phyloP scores from a whole-genome alignment of 768 basidiomycete genomes.

The Rhodotorula taiwanensis region DNA sequence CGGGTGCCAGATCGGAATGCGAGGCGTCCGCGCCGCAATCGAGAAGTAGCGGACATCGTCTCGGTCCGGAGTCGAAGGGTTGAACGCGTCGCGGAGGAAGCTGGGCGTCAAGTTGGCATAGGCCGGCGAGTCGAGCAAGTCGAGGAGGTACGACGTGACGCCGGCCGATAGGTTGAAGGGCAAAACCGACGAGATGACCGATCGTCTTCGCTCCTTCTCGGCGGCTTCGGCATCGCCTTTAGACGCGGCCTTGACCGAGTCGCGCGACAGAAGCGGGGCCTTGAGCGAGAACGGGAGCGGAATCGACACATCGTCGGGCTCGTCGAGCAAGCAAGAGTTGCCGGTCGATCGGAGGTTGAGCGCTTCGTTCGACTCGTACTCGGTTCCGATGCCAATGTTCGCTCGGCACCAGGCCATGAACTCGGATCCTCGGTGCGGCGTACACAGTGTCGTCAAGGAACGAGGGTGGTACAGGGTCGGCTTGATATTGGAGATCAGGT shows the following conservation, averaged over 20 bases:
- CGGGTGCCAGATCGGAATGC: slow-evolving; percentile 68
- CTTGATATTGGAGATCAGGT: slow-evolving; percentile 77
- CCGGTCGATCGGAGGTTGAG: slow-evolving; percentile 15
- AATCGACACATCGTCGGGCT: slow-evolving; percentile 24
- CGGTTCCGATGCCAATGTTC: slow-evolving; percentile 77
- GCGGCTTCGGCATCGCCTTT: slow-evolving; percentile 34
- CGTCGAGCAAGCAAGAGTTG: slow-evolving; percentile 27
- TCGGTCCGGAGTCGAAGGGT: slow-evolving; percentile 69
- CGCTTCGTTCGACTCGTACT: slow-evolving; percentile 39
- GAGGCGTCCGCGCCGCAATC: slow-evolving; percentile 61
- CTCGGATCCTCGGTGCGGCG: slow-evolving; percentile 90
- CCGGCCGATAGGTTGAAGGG: slow-evolving; percentile 67
- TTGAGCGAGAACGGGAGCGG: slow-evolving; percentile 48
- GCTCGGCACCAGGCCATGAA: slow-evolving; percentile 98
- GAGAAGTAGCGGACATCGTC: slow-evolving; percentile 83
- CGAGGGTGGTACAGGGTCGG: slow-evolving; percentile 76
- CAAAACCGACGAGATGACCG: slow-evolving; percentile 1
- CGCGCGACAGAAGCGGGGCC: slow-evolving; percentile 47
- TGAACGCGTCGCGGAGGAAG: slow-evolving; percentile 71
- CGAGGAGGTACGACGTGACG: slow-evolving; percentile 78
- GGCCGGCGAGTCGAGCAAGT: slow-evolving; percentile 88
- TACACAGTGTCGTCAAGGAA: slow-evolving; percentile 79
- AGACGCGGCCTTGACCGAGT: no score
- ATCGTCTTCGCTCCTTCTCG: slow-evolving; percentile 17
- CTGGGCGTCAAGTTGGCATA: slow-evolving; percentile 85